Conservation (phyloP, 768 basidiomycete species). For the Porpolomopsis calyptriformis region DNA sequence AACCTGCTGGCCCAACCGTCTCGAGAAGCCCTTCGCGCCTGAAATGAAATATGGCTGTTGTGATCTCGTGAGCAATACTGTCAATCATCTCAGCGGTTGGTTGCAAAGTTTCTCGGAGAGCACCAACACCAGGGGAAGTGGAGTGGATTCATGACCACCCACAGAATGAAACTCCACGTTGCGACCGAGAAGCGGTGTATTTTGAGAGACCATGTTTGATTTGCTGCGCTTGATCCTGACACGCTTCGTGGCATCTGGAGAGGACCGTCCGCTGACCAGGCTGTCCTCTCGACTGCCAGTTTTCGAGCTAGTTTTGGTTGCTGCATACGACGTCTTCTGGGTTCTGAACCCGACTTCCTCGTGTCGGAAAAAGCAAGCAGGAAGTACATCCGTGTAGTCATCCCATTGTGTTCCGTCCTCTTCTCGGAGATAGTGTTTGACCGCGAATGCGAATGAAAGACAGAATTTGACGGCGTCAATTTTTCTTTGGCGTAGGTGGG, state of each 20-base stretch:
- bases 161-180: constrained; percentile 52
- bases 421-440: constrained; percentile 76
- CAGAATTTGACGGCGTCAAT: constrained; percentile 58
- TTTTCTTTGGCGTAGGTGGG: constrained; percentile 56
- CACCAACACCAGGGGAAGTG: constrained; percentile 69
- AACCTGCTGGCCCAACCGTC: constrained; percentile 81
- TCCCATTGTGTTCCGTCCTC: constrained; percentile 65
- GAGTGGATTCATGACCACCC: constrained; percentile 53
- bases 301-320: constrained; percentile 24
- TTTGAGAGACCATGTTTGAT: constrained; percentile 27
- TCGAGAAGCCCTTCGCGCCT: constrained; percentile 76
- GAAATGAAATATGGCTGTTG: constrained; percentile 57
- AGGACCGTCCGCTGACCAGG: constrained; percentile 22
- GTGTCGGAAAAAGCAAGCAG: constrained; percentile 43
- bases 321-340: constrained; percentile 30
- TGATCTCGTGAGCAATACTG: constrained; percentile 78
- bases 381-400: constrained; percentile 61
- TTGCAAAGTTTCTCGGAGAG: neutral
- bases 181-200: constrained; percentile 55
- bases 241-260: constrained; percentile 54
- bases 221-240: constrained; percentile 65
- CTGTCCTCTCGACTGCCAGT: constrained; percentile 20
- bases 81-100: neutral
- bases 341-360: constrained; percentile 34
- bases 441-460: constrained; percentile 61